Evolutionary conservation across 768 basidiomycete genomes (phyloP), one percentile per base, ranked within the genome.

Genomic region (Russula ochroleuca): DNA sequence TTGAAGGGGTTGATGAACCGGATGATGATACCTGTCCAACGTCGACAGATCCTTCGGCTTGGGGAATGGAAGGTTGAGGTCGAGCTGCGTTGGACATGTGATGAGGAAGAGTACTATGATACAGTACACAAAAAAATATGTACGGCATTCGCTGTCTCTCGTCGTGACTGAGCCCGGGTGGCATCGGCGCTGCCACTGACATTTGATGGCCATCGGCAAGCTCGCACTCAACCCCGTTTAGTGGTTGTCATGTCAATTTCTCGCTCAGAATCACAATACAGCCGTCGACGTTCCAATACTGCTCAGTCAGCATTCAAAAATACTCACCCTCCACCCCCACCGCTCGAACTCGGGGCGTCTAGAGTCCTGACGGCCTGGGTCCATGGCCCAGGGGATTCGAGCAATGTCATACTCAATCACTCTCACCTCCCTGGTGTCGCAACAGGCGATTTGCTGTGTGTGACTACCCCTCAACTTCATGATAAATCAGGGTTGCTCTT

Each of bases 401-500:
- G 79, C 9, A 74, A 74, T 19, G 85, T 90, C 59, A 77, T 85
- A 19, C 80, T 94, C 72, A 92, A 92, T 67, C 86, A 86, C 49
- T 77, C 83, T 13, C 83, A 79, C 72, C 91, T 88, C 87, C 88
- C 88, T 7, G 92, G 92, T 3, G 86, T 91, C 37, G 76, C 78
- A 50, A 87, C 88, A 68, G 92, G 90, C 9, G 91, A 93, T 69
- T 75, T 90, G 70, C 70, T 93, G 47, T 79, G 82, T 59, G 81
- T 92, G 14, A 72, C 75, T 25, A 66, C 75, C 51, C 75, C 76
- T 57, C 76, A 75, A 53, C 71, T 80, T 28, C 78, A 79, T 8
- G 77, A 76, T 51, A 75, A 77, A 17, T 67, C 71, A 13, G 73
- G 76, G 23, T 69, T 88, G 80, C 76, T 92, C 40, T 91, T 92